Percentiles rank a stretch among this genome's conserved stretches.
Conservation (phyloP, 768 basidiomycete genomes). For the Ramaria sp. region DNA sequence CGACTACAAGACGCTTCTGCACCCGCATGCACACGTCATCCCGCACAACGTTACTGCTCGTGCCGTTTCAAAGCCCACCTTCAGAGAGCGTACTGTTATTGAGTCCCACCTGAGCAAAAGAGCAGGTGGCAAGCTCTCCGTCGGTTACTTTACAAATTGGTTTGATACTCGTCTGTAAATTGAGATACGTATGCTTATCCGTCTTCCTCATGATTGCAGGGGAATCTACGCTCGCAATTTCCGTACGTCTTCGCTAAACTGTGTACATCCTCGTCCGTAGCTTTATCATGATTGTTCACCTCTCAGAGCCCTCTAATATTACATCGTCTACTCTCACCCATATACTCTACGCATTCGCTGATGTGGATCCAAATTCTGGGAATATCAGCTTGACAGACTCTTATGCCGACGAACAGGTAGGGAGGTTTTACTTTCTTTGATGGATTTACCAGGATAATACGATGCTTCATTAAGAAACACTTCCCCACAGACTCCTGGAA, state of each 20-base stretch:
- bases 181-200: conserved; percentile 2
- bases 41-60: conserved; percentile 11
- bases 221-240: conserved; percentile 57
- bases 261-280: neutral
- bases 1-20: conserved; percentile 31
- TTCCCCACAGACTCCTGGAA: conserved; percentile 64
- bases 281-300: conserved; percentile 3
- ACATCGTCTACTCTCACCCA: conserved; percentile 53
- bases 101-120: conserved; percentile 10
- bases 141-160: conserved; percentile 29
- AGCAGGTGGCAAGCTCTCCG: conserved; percentile 21
- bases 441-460: neutral
- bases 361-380: conserved; percentile 52
- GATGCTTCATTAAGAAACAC: conserved; percentile 41
- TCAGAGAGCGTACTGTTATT: neutral
- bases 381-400: conserved; percentile 55
- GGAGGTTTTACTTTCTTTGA: neutral
- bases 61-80: neutral
- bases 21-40: conserved; percentile 33
- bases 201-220: conserved; percentile 18
- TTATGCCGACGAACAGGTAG: conserved; percentile 63
- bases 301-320: conserved; percentile 55
- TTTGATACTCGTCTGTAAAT: conserved; percentile 8
- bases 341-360: conserved; percentile 74
- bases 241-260: conserved; percentile 27